A percentile compares a stretch with the other conserved stretches of the same genome.
These are phyloP conservation scores for Debaryomyces psychrophilus DNA, from an alignment of 1,139 yeast species.

Conservation along the genomic window DNA sequence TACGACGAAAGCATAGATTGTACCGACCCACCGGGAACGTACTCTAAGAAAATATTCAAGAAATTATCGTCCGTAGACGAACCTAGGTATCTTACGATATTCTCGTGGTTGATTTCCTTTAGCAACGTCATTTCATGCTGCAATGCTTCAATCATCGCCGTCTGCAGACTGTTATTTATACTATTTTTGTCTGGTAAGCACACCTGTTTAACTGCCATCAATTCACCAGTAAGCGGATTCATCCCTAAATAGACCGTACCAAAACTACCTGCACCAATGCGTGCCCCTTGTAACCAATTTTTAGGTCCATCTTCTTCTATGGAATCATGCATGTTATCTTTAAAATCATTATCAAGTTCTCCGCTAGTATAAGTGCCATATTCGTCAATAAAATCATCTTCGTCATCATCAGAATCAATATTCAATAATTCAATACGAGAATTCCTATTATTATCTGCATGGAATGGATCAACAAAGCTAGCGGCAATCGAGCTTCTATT, in stretches of 20 bases:
- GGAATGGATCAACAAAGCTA: slow-evolving; percentile 28
- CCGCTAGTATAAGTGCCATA: slow-evolving; percentile 18
- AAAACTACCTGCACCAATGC: slow-evolving; percentile 93
- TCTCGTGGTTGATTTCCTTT: slow-evolving; percentile 83
- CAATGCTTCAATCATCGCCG: slow-evolving; percentile 75
- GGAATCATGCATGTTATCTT: slow-evolving; percentile 21
- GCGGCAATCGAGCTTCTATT: slow-evolving; percentile 40
- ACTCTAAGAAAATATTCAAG: slow-evolving; percentile 85
- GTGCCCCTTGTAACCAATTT: slow-evolving; percentile 91
- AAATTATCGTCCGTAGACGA: slow-evolving; percentile 72
- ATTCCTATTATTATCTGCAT: slow-evolving; percentile 36
- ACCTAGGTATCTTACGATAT: slow-evolving; percentile 89
- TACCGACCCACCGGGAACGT: slow-evolving; percentile 96
- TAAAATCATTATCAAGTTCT: slow-evolving; percentile 20
- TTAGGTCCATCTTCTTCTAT: slow-evolving; percentile 52
- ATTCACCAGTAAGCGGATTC: slow-evolving; percentile 89
- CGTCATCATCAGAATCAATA: slow-evolving; percentile 43
- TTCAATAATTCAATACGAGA: slow-evolving; percentile 55
- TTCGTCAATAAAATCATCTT: slow-evolving; percentile 21
- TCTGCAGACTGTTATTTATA: slow-evolving; percentile 46
- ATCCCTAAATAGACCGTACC: slow-evolving; percentile 93
- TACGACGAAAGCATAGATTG: slow-evolving; percentile 81
- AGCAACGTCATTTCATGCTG: slow-evolving; percentile 82
- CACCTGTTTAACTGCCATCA: slow-evolving; percentile 97
- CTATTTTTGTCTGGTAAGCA: slow-evolving; percentile 56